Evolutionary conservation across 1,284 basidiomycete species (phyloP).

Genomic region (Sanghuangporus baumii): DNA sequence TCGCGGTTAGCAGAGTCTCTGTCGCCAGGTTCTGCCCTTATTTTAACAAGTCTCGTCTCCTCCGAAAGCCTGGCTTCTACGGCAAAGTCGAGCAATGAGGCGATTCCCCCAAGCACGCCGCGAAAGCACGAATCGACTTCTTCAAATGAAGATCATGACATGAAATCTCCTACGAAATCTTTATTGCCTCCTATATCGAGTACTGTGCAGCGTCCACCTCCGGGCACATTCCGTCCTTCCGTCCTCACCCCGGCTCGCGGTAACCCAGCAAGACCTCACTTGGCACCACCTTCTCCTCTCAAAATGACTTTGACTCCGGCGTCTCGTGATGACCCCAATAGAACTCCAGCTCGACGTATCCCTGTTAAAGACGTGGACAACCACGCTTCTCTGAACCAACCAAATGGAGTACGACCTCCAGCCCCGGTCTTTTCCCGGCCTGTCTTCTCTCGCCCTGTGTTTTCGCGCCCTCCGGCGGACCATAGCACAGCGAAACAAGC

Average conservation of each 20-base stretch:
- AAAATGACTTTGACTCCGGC: constrained; percentile 8
- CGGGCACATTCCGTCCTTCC: neutral
- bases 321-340: constrained; percentile 12
- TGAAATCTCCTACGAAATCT: neutral
- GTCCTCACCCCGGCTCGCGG: constrained; percentile 1
- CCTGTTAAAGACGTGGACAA: constrained; percentile 9
- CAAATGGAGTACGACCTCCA: neutral
- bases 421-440: constrained; percentile 18
- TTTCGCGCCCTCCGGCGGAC: neutral
- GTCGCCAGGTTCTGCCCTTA: constrained; percentile 13
- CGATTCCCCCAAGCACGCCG: neutral
- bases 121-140: neutral
- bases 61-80: neutral
- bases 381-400: neutral
- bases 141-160: neutral
- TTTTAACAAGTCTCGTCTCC: constrained; percentile 1
- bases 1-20: constrained; percentile 9
- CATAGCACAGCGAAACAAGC: constrained; percentile 14
- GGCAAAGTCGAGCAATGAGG: neutral
- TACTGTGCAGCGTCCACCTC: constrained; percentile 13
- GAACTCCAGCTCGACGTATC: constrained; percentile 20
- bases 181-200: neutral
- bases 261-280: neutral
- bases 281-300: constrained; percentile 8
- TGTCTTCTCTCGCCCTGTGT: constrained; percentile 2